A percentile compares a stretch with the other conserved stretches of the same genome.
These are phyloP conservation scores for Periglandula ipomoeae DNA, from an alignment of 2,329 filamentous ascomycete genomes.

Conservation along the genomic window DNA sequence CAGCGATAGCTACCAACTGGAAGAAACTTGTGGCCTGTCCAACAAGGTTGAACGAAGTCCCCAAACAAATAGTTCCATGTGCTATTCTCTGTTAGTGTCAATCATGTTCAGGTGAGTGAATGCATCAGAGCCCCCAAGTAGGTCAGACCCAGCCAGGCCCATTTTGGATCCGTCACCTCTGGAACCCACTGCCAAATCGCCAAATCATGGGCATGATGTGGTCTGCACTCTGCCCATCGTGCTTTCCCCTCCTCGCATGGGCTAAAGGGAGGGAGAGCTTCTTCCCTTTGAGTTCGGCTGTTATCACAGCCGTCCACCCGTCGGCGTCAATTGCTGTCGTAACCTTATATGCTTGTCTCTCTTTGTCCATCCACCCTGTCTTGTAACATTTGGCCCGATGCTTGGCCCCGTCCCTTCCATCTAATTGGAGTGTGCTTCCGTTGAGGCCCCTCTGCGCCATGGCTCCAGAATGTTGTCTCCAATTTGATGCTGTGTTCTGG, in stretches of 20 bases:
- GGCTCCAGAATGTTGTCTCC: neutral
- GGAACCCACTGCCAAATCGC: no score
- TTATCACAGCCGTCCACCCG: neutral
- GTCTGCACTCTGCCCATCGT: neutral
- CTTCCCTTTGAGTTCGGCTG: neutral
- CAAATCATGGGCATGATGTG: no score
- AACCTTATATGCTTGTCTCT: neutral
- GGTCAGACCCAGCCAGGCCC: neutral
- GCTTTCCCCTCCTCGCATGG: neutral
- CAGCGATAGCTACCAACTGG: no score
- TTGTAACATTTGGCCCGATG: neutral
- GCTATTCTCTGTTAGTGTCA: neutral
- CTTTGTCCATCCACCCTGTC: neutral
- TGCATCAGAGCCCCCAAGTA: neutral
- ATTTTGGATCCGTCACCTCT: neutral
- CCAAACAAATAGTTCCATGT: neutral
- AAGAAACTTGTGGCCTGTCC: neutral
- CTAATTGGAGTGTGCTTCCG: neutral
- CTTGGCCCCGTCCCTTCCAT: neutral
- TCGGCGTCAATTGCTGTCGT: neutral
- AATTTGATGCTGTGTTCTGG: no score
- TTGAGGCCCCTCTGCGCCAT: constrained; percentile 1
- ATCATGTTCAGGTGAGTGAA: neutral
- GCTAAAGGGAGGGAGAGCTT: no score
- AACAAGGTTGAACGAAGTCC: neutral